Evolutionary conservation across 116 monocot genomes (phyloP).

Genomic region (Zostera marina): DNA sequence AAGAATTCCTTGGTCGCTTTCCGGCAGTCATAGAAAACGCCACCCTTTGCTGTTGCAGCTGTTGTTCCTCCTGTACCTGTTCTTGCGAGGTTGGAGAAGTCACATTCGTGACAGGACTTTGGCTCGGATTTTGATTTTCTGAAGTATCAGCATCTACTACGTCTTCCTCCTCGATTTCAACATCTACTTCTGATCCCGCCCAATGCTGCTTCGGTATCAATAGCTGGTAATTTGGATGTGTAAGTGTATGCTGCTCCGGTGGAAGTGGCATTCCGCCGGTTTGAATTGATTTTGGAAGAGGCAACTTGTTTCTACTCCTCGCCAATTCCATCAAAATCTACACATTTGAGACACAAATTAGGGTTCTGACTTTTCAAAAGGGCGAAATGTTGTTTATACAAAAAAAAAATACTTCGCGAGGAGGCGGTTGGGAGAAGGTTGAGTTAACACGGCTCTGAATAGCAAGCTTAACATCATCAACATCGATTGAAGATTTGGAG

Average conservation of each 20-base stretch:
- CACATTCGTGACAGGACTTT: slow-evolving; percentile 4
- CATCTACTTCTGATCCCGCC: not conserved
- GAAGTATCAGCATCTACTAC: slow-evolving; percentile 9
- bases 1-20: slow-evolving; percentile 10
- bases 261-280: slow-evolving; percentile 73
- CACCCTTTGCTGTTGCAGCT: slow-evolving; percentile 30
- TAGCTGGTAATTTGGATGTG: slow-evolving; percentile 82
- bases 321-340: slow-evolving; percentile 80
- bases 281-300: slow-evolving; percentile 63
- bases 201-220: slow-evolving; percentile 35
- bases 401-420: slow-evolving; percentile 61
- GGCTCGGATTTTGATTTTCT: slow-evolving; percentile 13
- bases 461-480: slow-evolving; percentile 86
- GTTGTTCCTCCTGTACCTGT: no score
- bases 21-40: slow-evolving; percentile 28
- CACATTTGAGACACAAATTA: not conserved
- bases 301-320: slow-evolving; percentile 69
- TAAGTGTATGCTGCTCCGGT: slow-evolving; percentile 77
- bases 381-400: not conserved
- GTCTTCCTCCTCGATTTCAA: slow-evolving; percentile 60
- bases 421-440: slow-evolving; percentile 99
- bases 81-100: not conserved
- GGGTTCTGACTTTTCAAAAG: not conserved
- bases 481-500: slow-evolving; percentile 51
- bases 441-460: slow-evolving; percentile 84